Base-by-base conservation (phyloP, 139 green algal genomes). In the Chlorella sorokiniana region DNA sequence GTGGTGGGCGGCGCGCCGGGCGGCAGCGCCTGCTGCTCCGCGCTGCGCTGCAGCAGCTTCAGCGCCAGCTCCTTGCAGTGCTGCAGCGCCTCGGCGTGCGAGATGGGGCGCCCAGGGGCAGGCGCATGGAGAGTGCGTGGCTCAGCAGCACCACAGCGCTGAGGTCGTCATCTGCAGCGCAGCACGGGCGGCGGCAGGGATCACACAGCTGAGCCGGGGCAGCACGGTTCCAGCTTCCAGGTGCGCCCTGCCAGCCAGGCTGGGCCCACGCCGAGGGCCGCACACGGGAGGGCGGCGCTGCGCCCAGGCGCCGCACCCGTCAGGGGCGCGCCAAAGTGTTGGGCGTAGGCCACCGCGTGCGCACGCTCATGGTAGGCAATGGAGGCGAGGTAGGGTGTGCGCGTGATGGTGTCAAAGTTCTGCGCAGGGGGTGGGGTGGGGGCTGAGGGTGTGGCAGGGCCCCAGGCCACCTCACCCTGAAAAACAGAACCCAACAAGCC, bases 11-110 rank as follows among this genome's bases (percentile, higher is more conserved):
- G 75, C 18, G 75, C 42, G 59, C 42, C 63, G 18, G 44, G 61
- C 16, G 75, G 59, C 41, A 81, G 11, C 27, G 73, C 25, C 73
- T 79, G 73, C 37, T 37, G 52, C 54, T 79, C 73, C 0, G 54
- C 20, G 18, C 33, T 52, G 54, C 73, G 73, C 33, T 61, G 48
- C 73, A 79, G 54, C 73, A 79, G 73, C 73, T 79, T 68, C 37
- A 37, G 52, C 3, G 82, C 82, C 72, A 84, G 42, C 74, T 86
- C 75, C 70, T 84, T 83, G 67, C 82, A 86, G 62, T 69, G 35
- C 74, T 54, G 44, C 73, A 86, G 61, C 29, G 75, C 74, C 35
- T 86, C 82, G 29, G 51, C 48, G 40, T 88, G 83, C 20, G 64
- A 83, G 35, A 82, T 59, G 18, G 42, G 52, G 41, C 40, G 31